Conservation (phyloP, 768 basidiomycete species). For the Psilocybe azurescens region DNA sequence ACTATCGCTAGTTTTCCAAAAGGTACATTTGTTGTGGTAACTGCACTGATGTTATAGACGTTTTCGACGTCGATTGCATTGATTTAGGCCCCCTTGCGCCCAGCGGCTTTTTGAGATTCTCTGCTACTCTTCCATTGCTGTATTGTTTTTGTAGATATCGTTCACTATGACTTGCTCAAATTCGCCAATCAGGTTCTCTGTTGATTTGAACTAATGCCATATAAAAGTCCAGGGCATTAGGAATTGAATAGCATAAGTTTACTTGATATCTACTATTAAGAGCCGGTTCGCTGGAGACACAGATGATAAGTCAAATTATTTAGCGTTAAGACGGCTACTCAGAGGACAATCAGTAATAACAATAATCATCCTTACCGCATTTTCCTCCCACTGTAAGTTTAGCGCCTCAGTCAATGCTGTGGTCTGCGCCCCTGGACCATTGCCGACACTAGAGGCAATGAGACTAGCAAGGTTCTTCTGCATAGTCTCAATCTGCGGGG, state of each 20-base stretch:
- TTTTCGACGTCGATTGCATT: constrained; percentile 32
- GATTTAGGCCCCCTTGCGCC: constrained; percentile 24
- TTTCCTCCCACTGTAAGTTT: constrained; percentile 52
- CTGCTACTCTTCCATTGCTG: constrained; percentile 26
- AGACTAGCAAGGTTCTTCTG: constrained; percentile 48
- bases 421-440: constrained; percentile 64
- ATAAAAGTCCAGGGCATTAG: constrained; percentile 32
- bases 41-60: constrained; percentile 23
- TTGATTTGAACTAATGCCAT: constrained; percentile 32
- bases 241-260: no score
- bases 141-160: constrained; percentile 30
- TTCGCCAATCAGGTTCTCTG: constrained; percentile 32
- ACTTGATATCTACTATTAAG: constrained; percentile 24
- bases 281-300: constrained; percentile 51
- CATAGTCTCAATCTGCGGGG: constrained; percentile 48
- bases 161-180: constrained; percentile 31
- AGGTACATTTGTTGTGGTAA: constrained; percentile 19
- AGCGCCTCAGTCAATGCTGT: constrained; percentile 55
- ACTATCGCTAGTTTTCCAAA: constrained; percentile 23
- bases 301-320: constrained; percentile 49
- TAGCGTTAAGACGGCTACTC: constrained; percentile 11
- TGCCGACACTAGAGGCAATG: constrained; percentile 49
- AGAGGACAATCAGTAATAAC: constrained; percentile 63
- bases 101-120: constrained; percentile 27
- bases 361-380: constrained; percentile 57